These are phyloP conservation scores for Lagerstroemia speciosa DNA, from an alignment of 345 rosid species.

Conservation along the genomic window DNA sequence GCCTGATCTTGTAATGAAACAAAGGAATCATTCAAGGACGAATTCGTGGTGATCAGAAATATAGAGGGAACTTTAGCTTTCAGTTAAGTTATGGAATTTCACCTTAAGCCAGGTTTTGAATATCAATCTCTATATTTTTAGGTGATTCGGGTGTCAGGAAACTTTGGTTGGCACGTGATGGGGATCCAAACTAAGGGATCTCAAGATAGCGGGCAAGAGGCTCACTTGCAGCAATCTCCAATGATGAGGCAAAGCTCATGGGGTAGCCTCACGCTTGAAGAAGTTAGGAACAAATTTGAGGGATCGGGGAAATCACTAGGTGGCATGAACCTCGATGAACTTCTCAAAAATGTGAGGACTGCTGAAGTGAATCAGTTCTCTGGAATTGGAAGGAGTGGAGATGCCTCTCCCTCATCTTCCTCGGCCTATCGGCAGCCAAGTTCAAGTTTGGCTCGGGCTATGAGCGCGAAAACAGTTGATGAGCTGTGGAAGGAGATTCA, in stretches of 20 bases:
- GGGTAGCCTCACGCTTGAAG: slow-evolving; percentile 37
- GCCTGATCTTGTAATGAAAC: no score
- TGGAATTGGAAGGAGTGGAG: slow-evolving; percentile 17
- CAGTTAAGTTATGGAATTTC: not conserved
- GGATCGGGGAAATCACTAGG: slow-evolving; percentile 40
- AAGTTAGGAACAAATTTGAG: slow-evolving; percentile 36
- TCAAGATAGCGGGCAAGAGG: slow-evolving; percentile 35
- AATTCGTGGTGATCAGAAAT: not conserved
- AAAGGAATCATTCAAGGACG: not conserved
- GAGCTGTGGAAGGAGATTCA: slow-evolving; percentile 59
- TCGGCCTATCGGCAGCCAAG: slow-evolving; percentile 39
- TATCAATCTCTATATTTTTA: not conserved
- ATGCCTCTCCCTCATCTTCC: slow-evolving; percentile 13
- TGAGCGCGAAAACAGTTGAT: slow-evolving; percentile 50
- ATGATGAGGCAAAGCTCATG: slow-evolving; percentile 37
- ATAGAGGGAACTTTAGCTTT: not conserved
- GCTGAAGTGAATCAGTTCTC: slow-evolving; percentile 23
- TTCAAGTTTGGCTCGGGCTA: slow-evolving; percentile 33
- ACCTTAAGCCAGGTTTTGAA: not conserved
- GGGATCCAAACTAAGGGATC: slow-evolving; percentile 58
- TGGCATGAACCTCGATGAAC: slow-evolving; percentile 53
- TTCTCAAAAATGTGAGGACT: slow-evolving; percentile 39
- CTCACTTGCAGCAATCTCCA: slow-evolving; percentile 23
- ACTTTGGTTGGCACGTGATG: slow-evolving; percentile 23
- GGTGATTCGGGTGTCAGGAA: slow-evolving; percentile 6